phyloP scores from a whole-genome alignment of 108 stramenopile genomes.

The Ochromonas danica region DNA sequence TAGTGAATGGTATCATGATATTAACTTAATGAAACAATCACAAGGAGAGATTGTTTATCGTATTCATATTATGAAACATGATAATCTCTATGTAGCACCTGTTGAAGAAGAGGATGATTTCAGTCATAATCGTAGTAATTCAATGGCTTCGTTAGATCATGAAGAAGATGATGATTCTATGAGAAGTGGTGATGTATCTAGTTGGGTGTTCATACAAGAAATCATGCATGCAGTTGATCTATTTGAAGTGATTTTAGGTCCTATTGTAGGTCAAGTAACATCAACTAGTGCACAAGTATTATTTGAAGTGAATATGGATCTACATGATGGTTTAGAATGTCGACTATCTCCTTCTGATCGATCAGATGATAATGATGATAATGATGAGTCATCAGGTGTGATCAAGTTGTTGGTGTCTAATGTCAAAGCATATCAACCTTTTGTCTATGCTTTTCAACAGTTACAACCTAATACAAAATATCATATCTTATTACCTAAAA shows the following conservation, averaged over 20 bases:
- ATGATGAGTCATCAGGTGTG: too few species aligned
- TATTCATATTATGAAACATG: neutral
- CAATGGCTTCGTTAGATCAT: neutral
- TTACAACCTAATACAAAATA: neutral
- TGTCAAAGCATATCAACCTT: neutral
- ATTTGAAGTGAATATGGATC: slow-evolving; percentile 23
- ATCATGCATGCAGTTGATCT: neutral
- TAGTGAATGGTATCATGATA: too few species aligned
- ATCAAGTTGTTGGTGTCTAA: too few species aligned
- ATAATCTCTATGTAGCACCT: neutral
- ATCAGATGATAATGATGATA: neutral
- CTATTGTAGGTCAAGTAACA: slow-evolving; percentile 21
- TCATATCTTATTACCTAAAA: neutral
- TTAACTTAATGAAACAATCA: too few species aligned
- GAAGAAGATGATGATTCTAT: neutral
- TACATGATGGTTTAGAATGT: neutral
- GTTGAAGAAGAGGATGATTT: neutral
- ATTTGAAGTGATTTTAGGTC: slow-evolving; percentile 4
- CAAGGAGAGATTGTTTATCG: neutral
- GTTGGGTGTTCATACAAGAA: neutral
- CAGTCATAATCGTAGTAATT: neutral
- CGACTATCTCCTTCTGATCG: neutral
- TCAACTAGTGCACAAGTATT: neutral
- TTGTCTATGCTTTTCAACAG: neutral
- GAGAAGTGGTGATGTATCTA: neutral